These are phyloP conservation scores for Cunninghamia lanceolata DNA, from an alignment of 75 land plant species.

Conservation along the genomic window DNA sequence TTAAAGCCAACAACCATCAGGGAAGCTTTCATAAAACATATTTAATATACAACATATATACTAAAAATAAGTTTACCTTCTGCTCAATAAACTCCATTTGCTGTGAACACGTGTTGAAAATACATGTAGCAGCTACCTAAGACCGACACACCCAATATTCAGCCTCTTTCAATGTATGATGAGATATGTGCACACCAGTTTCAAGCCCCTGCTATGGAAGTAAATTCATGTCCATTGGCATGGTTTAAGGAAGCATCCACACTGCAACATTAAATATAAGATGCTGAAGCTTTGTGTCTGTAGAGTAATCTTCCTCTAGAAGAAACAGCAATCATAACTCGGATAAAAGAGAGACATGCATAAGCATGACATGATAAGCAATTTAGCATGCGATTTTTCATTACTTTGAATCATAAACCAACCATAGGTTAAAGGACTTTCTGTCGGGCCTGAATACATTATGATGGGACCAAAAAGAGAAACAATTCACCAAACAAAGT, in stretches of 20 bases:
- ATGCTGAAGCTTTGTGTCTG: neutral
- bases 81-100: slow-evolving; percentile 9
- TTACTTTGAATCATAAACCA: neutral
- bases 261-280: slow-evolving; percentile 5
- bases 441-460: neutral
- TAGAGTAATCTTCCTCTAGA: slow-evolving; percentile 1
- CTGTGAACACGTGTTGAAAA: neutral
- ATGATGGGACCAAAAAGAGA: neutral
- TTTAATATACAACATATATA: neutral
- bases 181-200: neutral
- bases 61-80: slow-evolving; percentile 3
- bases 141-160: neutral
- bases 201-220: slow-evolving; percentile 5
- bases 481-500: neutral
- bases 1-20: neutral
- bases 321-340: neutral
- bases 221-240: neutral
- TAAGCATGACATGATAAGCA: neutral
- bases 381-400: neutral
- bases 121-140: neutral
- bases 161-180: neutral
- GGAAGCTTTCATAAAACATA: neutral
- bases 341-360: neutral
- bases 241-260: neutral
- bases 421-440: neutral